These are phyloP conservation scores for Sorghum bicolor DNA, from an alignment of 176 grass and related monocot species.

Conservation along the genomic window DNA sequence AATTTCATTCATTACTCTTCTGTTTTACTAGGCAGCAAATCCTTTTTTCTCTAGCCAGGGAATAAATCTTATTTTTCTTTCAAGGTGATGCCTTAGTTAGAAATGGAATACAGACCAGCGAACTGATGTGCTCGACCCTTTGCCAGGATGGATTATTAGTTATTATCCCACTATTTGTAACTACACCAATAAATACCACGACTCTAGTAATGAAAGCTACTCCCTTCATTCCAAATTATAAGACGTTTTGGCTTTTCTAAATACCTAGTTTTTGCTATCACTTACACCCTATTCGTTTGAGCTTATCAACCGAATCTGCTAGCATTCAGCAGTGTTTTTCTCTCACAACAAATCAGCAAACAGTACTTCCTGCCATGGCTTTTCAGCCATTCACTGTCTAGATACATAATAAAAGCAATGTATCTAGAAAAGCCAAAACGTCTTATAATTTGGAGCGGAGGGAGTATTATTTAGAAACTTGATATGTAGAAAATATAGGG, in stretches of 20 bases:
- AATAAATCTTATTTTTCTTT: constrained; percentile 2
- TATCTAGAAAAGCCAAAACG: no score
- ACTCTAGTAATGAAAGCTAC: constrained; percentile 8
- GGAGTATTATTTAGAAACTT: background rate
- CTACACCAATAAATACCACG: constrained; percentile 9
- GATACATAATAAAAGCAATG: no score
- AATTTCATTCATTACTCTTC: background rate
- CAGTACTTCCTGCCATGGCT: no score
- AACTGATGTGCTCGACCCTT: background rate
- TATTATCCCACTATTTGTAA: background rate
- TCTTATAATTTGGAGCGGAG: no score
- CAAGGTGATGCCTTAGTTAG: background rate
- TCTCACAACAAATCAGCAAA: no score
- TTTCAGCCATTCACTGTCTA: no score
- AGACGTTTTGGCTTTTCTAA: background rate
- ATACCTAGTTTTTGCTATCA: no score
- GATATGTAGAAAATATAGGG: background rate
- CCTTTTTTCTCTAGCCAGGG: background rate
- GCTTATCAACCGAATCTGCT: no score
- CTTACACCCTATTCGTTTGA: no score
- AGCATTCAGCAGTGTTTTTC: no score
- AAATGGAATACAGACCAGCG: background rate
- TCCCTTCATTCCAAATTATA: background rate
- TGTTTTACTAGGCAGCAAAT: background rate
- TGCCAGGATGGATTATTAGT: background rate